These are phyloP conservation scores for cucumber (Cucumis sativus) DNA, from an alignment of 306 rosid genomes.

Conservation along the genomic window DNA sequence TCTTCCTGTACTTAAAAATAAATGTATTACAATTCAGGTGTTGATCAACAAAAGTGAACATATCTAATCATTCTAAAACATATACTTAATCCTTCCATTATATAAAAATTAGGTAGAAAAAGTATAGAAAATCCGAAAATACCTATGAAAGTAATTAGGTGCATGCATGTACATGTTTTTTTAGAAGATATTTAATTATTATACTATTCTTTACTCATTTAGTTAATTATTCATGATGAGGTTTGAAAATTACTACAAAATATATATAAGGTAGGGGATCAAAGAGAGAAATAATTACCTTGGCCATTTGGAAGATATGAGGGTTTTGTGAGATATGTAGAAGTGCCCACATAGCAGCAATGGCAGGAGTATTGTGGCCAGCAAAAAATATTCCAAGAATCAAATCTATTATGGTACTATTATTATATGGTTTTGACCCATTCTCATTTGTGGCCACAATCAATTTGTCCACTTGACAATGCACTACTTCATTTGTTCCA, in stretches of 20 bases:
- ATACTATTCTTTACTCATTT: no score
- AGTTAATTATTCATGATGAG: no score
- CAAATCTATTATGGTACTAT: conserved; percentile 5
- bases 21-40: no score
- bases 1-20: conserved; percentile 1
- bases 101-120: no score
- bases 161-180: no score
- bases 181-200: no score
- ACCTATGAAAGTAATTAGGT: no score
- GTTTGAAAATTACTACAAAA: background rate
- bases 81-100: no score
- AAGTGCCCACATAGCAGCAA: background rate
- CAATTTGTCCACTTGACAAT: conserved; percentile 5
- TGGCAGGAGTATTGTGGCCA: conserved; percentile 13
- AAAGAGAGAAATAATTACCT: background rate
- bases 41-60: background rate
- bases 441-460: conserved; percentile 11
- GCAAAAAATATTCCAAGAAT: conserved; percentile 1
- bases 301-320: background rate
- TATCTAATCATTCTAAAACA: no score
- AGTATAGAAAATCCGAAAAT: no score
- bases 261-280: background rate
- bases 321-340: background rate
- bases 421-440: conserved; percentile 1
- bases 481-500: background rate